These are phyloP conservation scores for Talaromyces ruber DNA, from an alignment of 495 filamentous ascomycete genomes.

Conservation along the genomic window DNA sequence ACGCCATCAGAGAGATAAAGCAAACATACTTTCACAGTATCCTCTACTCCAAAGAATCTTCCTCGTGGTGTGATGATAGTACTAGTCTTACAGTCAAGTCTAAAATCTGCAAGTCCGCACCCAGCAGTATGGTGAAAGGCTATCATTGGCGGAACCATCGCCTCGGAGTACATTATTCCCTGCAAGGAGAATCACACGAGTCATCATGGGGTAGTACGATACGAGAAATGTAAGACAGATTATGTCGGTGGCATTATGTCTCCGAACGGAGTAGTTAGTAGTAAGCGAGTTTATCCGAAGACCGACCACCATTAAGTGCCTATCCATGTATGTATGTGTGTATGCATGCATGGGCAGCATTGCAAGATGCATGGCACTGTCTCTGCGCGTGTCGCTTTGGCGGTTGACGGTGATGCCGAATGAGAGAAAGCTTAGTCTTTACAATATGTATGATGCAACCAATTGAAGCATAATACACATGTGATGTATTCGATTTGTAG, in stretches of 20 bases:
- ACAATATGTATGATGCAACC: no score
- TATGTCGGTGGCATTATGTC: not conserved
- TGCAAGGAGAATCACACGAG: not conserved
- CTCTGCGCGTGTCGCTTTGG: not conserved
- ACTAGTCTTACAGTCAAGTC: not conserved
- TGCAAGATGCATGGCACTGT: not conserved
- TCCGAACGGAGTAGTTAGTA: not conserved
- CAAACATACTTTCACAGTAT: not conserved
- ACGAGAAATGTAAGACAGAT: not conserved
- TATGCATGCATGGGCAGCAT: not conserved
- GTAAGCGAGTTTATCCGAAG: not conserved
- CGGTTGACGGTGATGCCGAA: not conserved
- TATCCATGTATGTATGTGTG: constrained; percentile 1
- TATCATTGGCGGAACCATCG: not conserved
- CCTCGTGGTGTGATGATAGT: not conserved
- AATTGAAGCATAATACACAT: not conserved
- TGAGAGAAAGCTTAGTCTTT: not conserved
- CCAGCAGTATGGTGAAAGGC: not conserved
- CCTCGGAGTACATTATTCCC: not conserved
- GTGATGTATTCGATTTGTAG: not conserved
- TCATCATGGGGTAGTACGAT: not conserved
- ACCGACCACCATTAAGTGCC: not conserved
- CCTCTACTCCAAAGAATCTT: not conserved
- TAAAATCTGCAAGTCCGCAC: not conserved
- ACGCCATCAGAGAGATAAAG: not conserved